phyloP scores from a whole-genome alignment of 2,329 filamentous ascomycete genomes.

The Venturia carpophila region DNA sequence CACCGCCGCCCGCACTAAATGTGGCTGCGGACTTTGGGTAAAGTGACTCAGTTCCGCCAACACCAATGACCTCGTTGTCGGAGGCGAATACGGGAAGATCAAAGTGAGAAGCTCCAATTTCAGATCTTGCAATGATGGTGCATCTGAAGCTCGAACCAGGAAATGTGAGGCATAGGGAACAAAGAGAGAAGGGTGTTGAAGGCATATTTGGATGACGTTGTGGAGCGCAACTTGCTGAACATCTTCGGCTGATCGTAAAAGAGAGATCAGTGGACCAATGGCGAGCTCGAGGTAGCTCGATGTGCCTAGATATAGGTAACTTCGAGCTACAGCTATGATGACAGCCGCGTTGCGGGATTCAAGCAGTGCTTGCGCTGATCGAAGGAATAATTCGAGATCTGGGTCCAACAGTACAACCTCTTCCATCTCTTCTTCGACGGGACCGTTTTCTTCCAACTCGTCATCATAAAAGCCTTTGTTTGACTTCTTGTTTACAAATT shows the following conservation, averaged over 20 bases:
- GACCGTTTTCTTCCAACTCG: conserved; percentile 39
- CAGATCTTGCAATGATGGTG: conserved; percentile 74
- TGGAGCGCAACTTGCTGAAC: conserved; percentile 85
- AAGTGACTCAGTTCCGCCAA: conserved; percentile 93
- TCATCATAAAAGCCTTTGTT: conserved; percentile 79
- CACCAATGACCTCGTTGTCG: conserved; percentile 67
- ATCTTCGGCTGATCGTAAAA: conserved; percentile 76
- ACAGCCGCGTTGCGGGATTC: conserved; percentile 92
- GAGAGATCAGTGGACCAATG: conserved; percentile 76
- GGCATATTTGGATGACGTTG: conserved; percentile 90
- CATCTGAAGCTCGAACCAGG: conserved; percentile 71
- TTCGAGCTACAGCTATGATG: conserved; percentile 76
- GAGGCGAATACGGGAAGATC: conserved; percentile 74
- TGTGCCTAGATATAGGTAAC: conserved; percentile 74
- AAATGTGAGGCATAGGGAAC: conserved; percentile 86
- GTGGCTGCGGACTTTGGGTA: conserved; percentile 63
- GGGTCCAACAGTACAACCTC: conserved; percentile 60
- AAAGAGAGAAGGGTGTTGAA: conserved; percentile 69
- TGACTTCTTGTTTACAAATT: background rate
- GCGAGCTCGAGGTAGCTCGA: conserved; percentile 64
- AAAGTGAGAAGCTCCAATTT: conserved; percentile 89
- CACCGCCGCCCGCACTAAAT: conserved; percentile 80
- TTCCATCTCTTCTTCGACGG: conserved; percentile 40
- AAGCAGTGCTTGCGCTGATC: conserved; percentile 71
- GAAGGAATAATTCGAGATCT: conserved; percentile 74